Evolutionary conservation across 1,284 basidiomycete genomes (phyloP).

Genomic region (Golubevia pallescens): DNA sequence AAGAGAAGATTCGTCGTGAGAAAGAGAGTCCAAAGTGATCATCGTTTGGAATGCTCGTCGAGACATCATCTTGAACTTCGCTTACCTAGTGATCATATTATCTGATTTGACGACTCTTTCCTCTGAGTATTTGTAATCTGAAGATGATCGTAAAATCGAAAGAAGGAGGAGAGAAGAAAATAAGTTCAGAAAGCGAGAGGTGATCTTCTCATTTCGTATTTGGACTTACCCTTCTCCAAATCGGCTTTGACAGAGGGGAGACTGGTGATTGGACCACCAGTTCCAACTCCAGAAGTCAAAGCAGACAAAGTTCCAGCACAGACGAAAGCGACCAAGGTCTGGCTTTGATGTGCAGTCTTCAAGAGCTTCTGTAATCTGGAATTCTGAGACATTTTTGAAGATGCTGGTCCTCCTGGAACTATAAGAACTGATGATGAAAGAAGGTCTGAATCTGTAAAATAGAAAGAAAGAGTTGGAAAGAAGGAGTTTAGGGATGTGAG

Average conservation of each 20-base stretch:
- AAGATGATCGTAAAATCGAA: neutral
- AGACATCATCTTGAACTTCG: constrained; percentile 4
- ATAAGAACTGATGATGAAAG: neutral
- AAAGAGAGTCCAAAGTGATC: neutral
- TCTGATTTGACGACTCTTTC: constrained; percentile 78
- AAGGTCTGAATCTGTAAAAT: constrained; percentile 71
- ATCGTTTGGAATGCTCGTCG: neutral
- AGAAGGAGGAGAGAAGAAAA: constrained; percentile 9
- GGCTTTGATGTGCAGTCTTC: neutral
- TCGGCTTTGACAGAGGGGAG: constrained; percentile 77
- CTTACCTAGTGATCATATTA: constrained; percentile 78
- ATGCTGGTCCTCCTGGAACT: neutral
- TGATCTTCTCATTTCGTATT: neutral
- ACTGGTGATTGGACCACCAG: constrained; percentile 73
- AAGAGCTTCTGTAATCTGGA: neutral
- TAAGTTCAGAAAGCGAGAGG: neutral
- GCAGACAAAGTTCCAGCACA: constrained; percentile 77
- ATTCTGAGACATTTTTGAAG: neutral
- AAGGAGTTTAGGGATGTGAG: no score
- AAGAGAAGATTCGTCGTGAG: constrained; percentile 4
- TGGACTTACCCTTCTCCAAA: constrained; percentile 70
- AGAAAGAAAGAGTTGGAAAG: constrained; percentile 1
- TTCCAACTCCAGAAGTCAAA: constrained; percentile 70
- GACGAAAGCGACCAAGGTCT: constrained; percentile 76
- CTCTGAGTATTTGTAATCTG: constrained; percentile 79